Conservation (phyloP, 176 grass and related monocot genomes). For the Aegilops umbellulata region DNA sequence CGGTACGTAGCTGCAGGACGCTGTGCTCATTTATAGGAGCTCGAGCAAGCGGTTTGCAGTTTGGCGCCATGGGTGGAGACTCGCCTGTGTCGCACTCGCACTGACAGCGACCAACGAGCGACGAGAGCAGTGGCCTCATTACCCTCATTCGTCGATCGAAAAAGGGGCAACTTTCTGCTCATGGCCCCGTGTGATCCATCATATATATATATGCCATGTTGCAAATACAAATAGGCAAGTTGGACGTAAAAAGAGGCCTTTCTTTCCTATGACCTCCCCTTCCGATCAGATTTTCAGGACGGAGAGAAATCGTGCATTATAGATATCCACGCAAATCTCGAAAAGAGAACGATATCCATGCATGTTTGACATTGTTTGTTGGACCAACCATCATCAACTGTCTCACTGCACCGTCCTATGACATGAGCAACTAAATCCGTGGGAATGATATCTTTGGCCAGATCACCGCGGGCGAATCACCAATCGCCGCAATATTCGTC, state of each 20-base stretch:
- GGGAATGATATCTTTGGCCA: background rate
- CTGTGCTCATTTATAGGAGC: no score
- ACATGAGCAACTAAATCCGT: background rate
- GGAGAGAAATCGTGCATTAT: no score
- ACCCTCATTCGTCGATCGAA: background rate
- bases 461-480: constrained; percentile 17
- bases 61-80: background rate
- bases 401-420: background rate
- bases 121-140: background rate
- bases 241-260: no score
- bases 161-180: background rate
- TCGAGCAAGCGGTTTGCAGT: background rate
- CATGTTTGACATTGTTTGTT: background rate
- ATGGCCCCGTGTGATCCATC: background rate
- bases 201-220: no score
- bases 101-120: background rate
- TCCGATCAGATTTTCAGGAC: no score
- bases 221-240: no score
- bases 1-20: no score
- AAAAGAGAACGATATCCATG: no score
- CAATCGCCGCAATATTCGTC: background rate
- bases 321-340: no score
- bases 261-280: no score
- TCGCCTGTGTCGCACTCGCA: constrained; percentile 26
- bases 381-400: background rate